phyloP scores from a whole-genome alignment of 495 filamentous ascomycete species.

The Penicillium waksmanii region DNA sequence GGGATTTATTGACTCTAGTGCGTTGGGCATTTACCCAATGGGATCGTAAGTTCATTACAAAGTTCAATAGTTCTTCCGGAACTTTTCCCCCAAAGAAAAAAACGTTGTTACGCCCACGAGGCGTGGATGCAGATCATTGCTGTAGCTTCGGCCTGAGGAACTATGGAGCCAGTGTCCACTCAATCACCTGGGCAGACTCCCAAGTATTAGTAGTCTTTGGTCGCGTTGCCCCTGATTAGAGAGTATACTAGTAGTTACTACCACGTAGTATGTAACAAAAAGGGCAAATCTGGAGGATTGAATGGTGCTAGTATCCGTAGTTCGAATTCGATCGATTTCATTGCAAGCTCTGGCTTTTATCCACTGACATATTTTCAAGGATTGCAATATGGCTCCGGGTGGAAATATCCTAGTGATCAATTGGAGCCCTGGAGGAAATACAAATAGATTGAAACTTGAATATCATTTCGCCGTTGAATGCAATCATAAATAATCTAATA shows the following conservation, averaged over 20 bases:
- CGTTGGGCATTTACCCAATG: too few species aligned
- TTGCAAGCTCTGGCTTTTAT: too few species aligned
- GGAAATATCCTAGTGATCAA: too few species aligned
- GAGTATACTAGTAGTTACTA: background rate
- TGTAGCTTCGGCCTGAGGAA: background rate
- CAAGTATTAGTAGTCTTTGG: background rate
- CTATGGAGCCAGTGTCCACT: background rate
- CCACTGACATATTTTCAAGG: too few species aligned
- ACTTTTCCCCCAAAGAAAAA: background rate
- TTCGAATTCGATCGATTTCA: too few species aligned
- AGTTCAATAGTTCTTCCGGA: background rate
- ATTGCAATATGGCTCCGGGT: too few species aligned
- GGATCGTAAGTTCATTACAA: background rate
- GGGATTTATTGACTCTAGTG: too few species aligned
- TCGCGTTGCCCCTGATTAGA: background rate
- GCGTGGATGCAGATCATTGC: background rate
- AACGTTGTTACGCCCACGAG: conserved; percentile 2
- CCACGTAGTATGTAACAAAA: too few species aligned
- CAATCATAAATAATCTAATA: background rate
- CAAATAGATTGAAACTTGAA: background rate
- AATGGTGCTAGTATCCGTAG: too few species aligned
- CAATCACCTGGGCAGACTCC: too few species aligned
- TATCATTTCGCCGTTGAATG: background rate
- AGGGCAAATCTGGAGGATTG: too few species aligned
- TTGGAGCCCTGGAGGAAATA: background rate